Conservation (phyloP, 768 basidiomycete species). For the Russula sp. region DNA sequence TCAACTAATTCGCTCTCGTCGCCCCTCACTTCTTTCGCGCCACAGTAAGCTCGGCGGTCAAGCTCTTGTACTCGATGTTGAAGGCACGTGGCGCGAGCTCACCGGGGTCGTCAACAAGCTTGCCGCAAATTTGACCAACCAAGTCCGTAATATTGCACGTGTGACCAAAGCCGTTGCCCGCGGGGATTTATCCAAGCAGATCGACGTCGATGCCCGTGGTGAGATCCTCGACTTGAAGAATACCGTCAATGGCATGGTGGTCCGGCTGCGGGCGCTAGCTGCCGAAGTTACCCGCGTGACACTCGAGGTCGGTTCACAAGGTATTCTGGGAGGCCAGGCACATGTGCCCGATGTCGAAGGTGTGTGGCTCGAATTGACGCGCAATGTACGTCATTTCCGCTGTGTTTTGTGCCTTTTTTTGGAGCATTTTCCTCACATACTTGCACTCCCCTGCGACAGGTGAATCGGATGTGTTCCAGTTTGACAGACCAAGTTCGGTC, state of each 20-base stretch:
- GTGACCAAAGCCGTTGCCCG: conserved; percentile 72
- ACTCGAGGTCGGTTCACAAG: conserved; percentile 79
- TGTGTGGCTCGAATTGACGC: conserved; percentile 75
- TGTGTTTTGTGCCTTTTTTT: background rate
- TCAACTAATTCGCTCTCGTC: conserved; percentile 8
- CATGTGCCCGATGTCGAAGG: conserved; percentile 76
- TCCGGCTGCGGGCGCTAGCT: conserved; percentile 56
- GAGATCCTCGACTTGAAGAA: conserved; percentile 80
- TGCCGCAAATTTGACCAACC: conserved; percentile 64
- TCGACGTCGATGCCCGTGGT: conserved; percentile 83
- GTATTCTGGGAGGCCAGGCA: conserved; percentile 83
- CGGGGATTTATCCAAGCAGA: conserved; percentile 85
- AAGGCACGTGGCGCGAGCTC: conserved; percentile 80
- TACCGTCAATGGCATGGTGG: conserved; percentile 50
- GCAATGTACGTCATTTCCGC: conserved; percentile 48
- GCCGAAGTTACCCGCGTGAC: conserved; percentile 81
- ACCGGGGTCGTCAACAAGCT: conserved; percentile 78
- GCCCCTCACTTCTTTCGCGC: conserved; percentile 16
- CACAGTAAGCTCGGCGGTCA: conserved; percentile 73
- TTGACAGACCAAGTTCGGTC: conserved; percentile 75
- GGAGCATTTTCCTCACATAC: background rate
- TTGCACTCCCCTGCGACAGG: conserved; percentile 38
- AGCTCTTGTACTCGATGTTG: conserved; percentile 77
- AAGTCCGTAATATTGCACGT: conserved; percentile 51
- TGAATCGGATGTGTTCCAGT: conserved; percentile 74